Percentiles rank a stretch among this genome's conserved stretches.
These are phyloP conservation scores for Picea abies DNA, from an alignment of 83 land plant genomes.

Conservation along the genomic window DNA sequence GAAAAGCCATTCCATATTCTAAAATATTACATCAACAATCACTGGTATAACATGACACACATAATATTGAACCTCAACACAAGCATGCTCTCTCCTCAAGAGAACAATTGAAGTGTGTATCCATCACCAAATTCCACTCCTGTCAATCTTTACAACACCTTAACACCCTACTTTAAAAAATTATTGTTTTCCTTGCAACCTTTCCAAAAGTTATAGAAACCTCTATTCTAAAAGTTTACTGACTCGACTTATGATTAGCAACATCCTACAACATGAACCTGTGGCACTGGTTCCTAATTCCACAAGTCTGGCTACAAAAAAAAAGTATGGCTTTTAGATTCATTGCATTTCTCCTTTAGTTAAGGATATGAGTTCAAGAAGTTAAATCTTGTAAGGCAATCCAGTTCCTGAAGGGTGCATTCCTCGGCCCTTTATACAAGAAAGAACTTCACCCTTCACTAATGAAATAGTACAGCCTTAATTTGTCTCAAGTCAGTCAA, in stretches of 20 bases:
- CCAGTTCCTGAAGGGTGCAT: not conserved
- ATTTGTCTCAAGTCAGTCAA: not conserved
- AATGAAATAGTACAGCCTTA: not conserved
- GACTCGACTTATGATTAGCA: not conserved
- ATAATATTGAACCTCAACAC: not conserved
- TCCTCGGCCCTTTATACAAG: slow-evolving; percentile 14
- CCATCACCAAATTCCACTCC: not conserved
- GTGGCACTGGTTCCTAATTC: not conserved
- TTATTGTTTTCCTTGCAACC: slow-evolving; percentile 3
- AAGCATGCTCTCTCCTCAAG: slow-evolving; percentile 4
- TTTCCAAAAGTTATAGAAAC: slow-evolving; percentile 9
- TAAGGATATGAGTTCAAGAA: not conserved
- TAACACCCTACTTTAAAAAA: not conserved
- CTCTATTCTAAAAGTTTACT: slow-evolving; percentile 1
- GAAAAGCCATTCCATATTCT: not conserved
- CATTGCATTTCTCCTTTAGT: not conserved
- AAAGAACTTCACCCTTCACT: not conserved
- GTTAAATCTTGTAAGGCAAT: not conserved
- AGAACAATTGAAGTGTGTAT: not conserved
- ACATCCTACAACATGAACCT: not conserved
- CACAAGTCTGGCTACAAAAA: not conserved
- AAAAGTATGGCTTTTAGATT: not conserved
- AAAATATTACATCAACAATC: slow-evolving; percentile 6
- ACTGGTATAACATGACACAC: slow-evolving; percentile 1
- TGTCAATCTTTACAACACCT: slow-evolving; percentile 1